Base-by-base conservation (phyloP, 805 yeast species). In the Pichia insulana region DNA sequence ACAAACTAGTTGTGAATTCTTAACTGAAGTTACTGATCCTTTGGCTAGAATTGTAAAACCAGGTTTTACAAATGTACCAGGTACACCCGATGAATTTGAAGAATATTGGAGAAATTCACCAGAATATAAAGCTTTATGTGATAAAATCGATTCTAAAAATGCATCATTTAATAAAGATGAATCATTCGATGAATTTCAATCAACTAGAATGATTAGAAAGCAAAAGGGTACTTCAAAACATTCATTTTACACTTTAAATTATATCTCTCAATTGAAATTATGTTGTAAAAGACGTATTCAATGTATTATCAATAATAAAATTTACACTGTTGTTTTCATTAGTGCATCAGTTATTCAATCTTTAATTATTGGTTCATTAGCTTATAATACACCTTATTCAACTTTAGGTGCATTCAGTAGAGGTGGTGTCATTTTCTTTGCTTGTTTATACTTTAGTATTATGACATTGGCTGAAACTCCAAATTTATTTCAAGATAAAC, bases 21-120 rank as follows among this genome's bases (percentile, higher is more conserved):
- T 80, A 53, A 79, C 85, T 15, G 70, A 83, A 4, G 71, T 79
- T 40, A 80, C 86, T 15, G 81, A 78, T 57, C 83, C 81, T 13
- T 70, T 69, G 25, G 83, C 78, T 46, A 70, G 84, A 64, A 56
- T 56, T 13, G 46, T 65, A 19, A 61, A 57, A 41, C 65, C 67
- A 13, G 84, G 81, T 12, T 69, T 50, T 46, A 78, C 74, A 52
- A 58, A 60, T 34, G 74, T 77, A 16, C 85, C 86, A 19, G 57
- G 64, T 43, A 68, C 78, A 15, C 70, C 83, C 12, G 59, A 61
- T 18, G 83, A 79, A 48, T 78, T 79, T 51, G 80, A 77, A 56
- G 54, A 58, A n/a, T 69, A 67, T 53, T 79, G 86, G 86, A 63
- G 64, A 46, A 62, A 65, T 17, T 78, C 85, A 4, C 70, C 73